A percentile compares a stretch with the other conserved stretches of the same genome.
These are phyloP conservation scores for Suillus discolor DNA, from an alignment of 768 basidiomycete species.

Conservation along the genomic window DNA sequence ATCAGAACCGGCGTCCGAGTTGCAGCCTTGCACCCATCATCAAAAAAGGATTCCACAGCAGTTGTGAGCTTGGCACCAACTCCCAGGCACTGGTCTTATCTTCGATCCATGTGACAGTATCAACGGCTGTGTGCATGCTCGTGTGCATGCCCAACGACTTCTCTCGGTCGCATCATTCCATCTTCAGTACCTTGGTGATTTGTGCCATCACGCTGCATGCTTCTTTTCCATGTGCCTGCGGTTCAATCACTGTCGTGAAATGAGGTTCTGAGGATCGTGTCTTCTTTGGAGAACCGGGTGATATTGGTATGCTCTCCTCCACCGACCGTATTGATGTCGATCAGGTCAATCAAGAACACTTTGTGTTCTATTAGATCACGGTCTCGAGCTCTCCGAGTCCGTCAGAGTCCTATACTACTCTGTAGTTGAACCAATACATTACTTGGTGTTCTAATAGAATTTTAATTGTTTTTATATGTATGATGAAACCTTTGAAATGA, in stretches of 20 bases:
- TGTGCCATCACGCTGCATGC: neutral
- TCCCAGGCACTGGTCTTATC: neutral
- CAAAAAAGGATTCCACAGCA: neutral
- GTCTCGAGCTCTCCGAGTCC: neutral
- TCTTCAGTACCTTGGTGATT: neutral
- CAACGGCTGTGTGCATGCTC: neutral
- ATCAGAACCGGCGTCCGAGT: neutral
- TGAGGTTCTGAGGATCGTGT: neutral
- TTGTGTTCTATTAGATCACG: neutral
- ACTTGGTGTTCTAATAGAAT: neutral
- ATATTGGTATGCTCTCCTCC: neutral
- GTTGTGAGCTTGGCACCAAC: neutral
- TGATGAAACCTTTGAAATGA: neutral
- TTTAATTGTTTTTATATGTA: neutral
- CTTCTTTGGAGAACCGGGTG: neutral
- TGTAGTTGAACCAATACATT: neutral
- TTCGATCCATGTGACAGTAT: neutral
- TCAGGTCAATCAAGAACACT: neutral
- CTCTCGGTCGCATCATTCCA: neutral
- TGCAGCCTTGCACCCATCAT: neutral
- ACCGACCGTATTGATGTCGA: neutral
- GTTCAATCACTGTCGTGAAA: neutral
- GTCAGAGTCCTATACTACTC: neutral
- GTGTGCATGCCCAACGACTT: neutral
- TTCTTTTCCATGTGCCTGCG: neutral